phyloP scores from a whole-genome alignment of 2,329 filamentous ascomycete genomes.

The Fusarium circinatum region DNA sequence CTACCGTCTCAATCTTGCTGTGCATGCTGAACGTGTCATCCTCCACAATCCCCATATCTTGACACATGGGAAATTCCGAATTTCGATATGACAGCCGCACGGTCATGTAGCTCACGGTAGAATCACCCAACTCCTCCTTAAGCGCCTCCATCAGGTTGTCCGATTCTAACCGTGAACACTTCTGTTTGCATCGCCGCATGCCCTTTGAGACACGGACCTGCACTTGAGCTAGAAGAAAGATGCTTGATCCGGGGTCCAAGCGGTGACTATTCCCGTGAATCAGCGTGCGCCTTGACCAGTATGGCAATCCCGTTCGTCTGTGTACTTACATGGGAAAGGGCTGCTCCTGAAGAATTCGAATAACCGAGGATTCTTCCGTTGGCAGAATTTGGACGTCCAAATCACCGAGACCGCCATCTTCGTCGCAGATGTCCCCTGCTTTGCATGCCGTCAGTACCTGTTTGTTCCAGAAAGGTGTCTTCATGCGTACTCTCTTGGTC shows the following conservation, averaged over 20 bases:
- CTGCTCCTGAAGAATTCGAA: slow-evolving; percentile 60
- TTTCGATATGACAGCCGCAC: slow-evolving; percentile 66
- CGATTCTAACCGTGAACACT: slow-evolving; percentile 54
- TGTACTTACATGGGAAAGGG: slow-evolving; percentile 54
- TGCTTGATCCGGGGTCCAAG: slow-evolving; percentile 56
- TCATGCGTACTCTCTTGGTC: slow-evolving; percentile 36
- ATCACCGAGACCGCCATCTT: slow-evolving; percentile 60
- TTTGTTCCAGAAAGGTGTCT: background rate
- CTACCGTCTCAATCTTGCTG: slow-evolving; percentile 64
- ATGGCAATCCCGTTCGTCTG: background rate
- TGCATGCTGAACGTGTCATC: slow-evolving; percentile 54
- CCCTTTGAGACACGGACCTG: slow-evolving; percentile 44
- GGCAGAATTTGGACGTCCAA: slow-evolving; percentile 59
- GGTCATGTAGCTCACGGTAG: slow-evolving; percentile 60
- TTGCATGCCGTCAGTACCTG: background rate
- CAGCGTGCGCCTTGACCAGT: background rate
- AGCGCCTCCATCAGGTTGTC: slow-evolving; percentile 69
- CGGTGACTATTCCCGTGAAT: slow-evolving; percentile 48
- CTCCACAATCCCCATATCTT: slow-evolving; percentile 30
- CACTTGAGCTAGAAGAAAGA: slow-evolving; percentile 62
- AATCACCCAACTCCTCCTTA: slow-evolving; percentile 64
- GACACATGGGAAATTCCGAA: slow-evolving; percentile 61
- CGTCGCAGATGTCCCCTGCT: slow-evolving; percentile 51
- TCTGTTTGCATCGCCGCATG: slow-evolving; percentile 6
- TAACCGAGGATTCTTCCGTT: slow-evolving; percentile 51